phyloP scores from a whole-genome alignment of 192 early-diverging fungal species.

The Backusella parvicylindrica region DNA sequence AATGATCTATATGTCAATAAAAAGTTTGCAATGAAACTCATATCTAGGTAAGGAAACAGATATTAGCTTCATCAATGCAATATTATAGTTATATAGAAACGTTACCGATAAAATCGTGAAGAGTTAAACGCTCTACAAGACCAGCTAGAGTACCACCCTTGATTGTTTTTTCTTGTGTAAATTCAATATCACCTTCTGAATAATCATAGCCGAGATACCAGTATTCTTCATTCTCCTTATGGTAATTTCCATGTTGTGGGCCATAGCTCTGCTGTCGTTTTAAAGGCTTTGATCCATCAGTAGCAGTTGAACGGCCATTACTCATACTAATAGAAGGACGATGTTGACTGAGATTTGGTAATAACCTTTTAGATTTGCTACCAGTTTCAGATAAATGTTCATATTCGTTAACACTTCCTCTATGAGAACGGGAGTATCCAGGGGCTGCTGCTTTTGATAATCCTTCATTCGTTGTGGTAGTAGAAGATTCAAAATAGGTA shows the following conservation, averaged over 20 bases:
- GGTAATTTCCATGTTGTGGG: background rate
- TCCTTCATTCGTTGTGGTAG: background rate
- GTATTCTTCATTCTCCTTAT: constrained; percentile 34
- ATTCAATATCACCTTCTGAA: constrained; percentile 70
- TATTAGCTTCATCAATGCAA: background rate
- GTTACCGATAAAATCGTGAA: constrained; percentile 65
- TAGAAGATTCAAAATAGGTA: background rate
- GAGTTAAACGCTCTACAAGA: constrained; percentile 84
- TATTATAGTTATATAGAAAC: background rate
- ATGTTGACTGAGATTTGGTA: background rate
- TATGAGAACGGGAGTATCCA: background rate
- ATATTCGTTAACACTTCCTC: background rate
- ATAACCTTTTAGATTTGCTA: background rate
- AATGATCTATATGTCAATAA: constrained; percentile 95
- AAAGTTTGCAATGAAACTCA: constrained; percentile 83
- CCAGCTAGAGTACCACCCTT: constrained; percentile 86
- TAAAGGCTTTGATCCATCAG: constrained; percentile 7
- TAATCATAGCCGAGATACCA: constrained; percentile 89
- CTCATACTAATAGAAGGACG: constrained; percentile 1
- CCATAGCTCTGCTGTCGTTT: constrained; percentile 16
- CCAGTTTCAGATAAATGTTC: background rate
- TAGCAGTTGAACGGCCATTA: background rate
- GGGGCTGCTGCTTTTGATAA: background rate
- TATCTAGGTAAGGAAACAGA: constrained; percentile 39
- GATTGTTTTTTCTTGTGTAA: constrained; percentile 82